Percentiles rank a stretch among this genome's conserved stretches.
Conservation (phyloP, 441 rosid species). For the Hura crepitans region DNA sequence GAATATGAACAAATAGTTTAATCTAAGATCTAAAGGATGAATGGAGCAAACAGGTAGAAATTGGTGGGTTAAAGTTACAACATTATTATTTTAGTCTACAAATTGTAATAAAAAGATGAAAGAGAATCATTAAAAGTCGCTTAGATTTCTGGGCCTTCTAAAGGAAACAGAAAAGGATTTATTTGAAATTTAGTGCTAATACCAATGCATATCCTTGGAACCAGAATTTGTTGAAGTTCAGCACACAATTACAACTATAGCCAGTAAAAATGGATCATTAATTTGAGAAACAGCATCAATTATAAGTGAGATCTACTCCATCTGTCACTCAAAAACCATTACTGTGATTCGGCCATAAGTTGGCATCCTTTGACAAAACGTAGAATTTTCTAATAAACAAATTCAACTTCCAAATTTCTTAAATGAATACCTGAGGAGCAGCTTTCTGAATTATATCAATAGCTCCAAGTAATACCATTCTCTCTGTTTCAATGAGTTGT, state of each 20-base stretch:
- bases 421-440: constrained; percentile 82
- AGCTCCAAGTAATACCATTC: constrained; percentile 54
- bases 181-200: constrained; percentile 69
- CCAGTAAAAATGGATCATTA: constrained; percentile 95
- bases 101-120: constrained; percentile 3
- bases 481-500: constrained; percentile 63
- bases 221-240: constrained; percentile 97
- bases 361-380: constrained; percentile 14
- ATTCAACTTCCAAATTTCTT: constrained; percentile 47
- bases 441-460: constrained; percentile 70
- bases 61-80: constrained; percentile 7
- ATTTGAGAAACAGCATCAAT: constrained; percentile 80
- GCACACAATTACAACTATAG: constrained; percentile 99
- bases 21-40: not conserved
- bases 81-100: constrained; percentile 12
- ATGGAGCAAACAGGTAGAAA: constrained; percentile 2
- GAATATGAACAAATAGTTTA: constrained; percentile 5
- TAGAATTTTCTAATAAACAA: constrained; percentile 30
- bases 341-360: constrained; percentile 36
- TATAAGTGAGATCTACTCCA: constrained; percentile 94
- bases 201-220: constrained; percentile 89
- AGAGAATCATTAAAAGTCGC: constrained; percentile 10
- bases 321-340: constrained; percentile 48
- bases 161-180: constrained; percentile 21
- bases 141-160: constrained; percentile 26